Conservation (phyloP, 2,329 filamentous ascomycete species). For the Rosellinia necatrix region DNA sequence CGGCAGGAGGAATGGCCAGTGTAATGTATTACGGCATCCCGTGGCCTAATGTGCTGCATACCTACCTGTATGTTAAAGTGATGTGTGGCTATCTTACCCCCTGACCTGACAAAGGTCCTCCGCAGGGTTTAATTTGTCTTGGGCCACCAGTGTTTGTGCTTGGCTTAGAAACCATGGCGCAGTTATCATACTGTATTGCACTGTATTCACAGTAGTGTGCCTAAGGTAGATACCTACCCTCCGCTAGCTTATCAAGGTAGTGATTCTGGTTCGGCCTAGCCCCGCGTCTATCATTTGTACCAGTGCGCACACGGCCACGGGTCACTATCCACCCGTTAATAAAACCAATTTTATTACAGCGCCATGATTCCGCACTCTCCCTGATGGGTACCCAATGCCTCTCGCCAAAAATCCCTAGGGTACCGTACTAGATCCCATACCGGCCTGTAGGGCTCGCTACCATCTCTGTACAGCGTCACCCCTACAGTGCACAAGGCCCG, state of each 20-base stretch:
- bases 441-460: neutral
- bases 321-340: neutral
- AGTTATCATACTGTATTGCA: neutral
- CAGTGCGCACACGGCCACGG: constrained; percentile 4
- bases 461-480: no score
- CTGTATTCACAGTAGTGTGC: constrained; percentile 24
- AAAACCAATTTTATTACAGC: constrained; percentile 15
- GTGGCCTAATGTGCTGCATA: no score
- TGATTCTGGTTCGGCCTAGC: neutral
- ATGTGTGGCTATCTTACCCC: constrained; percentile 12
- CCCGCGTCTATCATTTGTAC: neutral
- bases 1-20: no score
- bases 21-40: no score
- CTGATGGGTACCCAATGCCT: constrained; percentile 6
- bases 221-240: no score
- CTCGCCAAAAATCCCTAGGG: no score
- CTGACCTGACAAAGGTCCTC: constrained; percentile 30
- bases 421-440: no score
- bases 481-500: no score
- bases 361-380: constrained; percentile 26
- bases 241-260: no score
- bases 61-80: neutral
- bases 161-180: constrained; percentile 4
- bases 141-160: constrained; percentile 3
- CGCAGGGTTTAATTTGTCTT: constrained; percentile 32